Evolutionary conservation across 2,329 filamentous ascomycete genomes (phyloP), one percentile per base, ranked within the genome.

Genomic region (Phialophora macrospora): DNA sequence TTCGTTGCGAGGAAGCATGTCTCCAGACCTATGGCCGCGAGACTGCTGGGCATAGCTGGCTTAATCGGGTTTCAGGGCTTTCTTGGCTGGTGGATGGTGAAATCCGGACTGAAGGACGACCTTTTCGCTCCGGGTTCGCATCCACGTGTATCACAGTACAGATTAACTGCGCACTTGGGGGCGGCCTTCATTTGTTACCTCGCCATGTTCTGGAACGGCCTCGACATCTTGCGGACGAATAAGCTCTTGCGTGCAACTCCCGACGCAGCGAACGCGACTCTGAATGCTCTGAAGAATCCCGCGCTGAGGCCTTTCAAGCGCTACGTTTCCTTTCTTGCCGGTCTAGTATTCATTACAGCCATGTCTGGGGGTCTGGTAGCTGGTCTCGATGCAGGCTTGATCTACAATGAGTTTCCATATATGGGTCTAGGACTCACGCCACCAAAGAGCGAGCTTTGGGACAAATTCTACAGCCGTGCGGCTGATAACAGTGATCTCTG

Each of bases 31-130:
- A 96, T 97, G 89, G 88, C 92, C 17, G 77, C 83, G 72, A 89
- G 91, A 68, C 83, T 99, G 14, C 80, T 87, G 48, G 94, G 93
- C 12, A 98, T 99, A 69, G 91, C 92, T 51, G 87, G 85, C 56
- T 83, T 98, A 73, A 97, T 99, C 74, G 95, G 92, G 62, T 95
- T 97, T 78, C 95, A 99, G 78, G 95, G 95, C 52, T 87, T 95
- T 74, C 89, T 99, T 70, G 95, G 95, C 62, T 99, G 95, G 95
- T 99, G 95, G 93, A 99, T 99, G 95, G 95, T 99, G 72, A 96
- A 96, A 79, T 96, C 91, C 11, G 95, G 95, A 1, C 83, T 99
- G 68, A 96, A 94, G 77, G 95, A 98, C 76, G 95, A 99, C 77
- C 85, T 99, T 30, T 97, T 99, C 75, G 91, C 91, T 22, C 90